Base-by-base conservation (phyloP, 306 rosid genomes). In the Trifolium dubium region DNA sequence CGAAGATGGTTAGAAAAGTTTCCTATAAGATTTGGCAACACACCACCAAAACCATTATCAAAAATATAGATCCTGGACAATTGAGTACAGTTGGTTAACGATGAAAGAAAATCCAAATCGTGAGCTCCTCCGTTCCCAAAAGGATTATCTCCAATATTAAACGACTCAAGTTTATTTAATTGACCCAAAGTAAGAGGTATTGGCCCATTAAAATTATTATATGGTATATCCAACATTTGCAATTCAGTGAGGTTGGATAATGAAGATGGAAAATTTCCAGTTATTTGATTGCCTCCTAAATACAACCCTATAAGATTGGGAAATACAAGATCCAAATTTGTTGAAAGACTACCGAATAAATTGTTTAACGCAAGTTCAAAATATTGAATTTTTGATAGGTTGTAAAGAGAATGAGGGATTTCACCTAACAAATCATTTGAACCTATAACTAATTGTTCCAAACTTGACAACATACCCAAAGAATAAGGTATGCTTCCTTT, bases 11-110 rank as follows among this genome's bases (percentile, higher is more conserved):
- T 17, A 1, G 82, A 72, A 0, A 77, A 41, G 17, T 77, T 82
- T 31, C 79, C 72, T 19, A 77, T 34, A 12, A 23, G n/a, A 12
- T 51, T 1, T 5, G 85, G 82, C 35, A 82, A 39, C 5, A 0
- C 17, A 8, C 82, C 76, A 10, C 82, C 80, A 40, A 77, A 54
- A 12, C 9, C 18, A 72, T 82, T 82, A 0, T 0, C 0, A 0
- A 4, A 2, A 0, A 77, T 5, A 1, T 0, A 0, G 2, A 73
- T 5, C 0, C 0, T 0, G 5, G 1, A 2, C 13, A 77, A 13
- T 35, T 43, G 44, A 37, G 77, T 77, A 68, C 85, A 77, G 3
- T 82, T 82, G 43, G 73, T 41, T 34, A 82, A 12, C 0, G 85
- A 73, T 3, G 64, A 32, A 19, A 77, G 80, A 68, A 82, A 82